These are phyloP conservation scores for Aspergillus carbonarius DNA, from an alignment of 2,329 filamentous ascomycete species.

Conservation along the genomic window DNA sequence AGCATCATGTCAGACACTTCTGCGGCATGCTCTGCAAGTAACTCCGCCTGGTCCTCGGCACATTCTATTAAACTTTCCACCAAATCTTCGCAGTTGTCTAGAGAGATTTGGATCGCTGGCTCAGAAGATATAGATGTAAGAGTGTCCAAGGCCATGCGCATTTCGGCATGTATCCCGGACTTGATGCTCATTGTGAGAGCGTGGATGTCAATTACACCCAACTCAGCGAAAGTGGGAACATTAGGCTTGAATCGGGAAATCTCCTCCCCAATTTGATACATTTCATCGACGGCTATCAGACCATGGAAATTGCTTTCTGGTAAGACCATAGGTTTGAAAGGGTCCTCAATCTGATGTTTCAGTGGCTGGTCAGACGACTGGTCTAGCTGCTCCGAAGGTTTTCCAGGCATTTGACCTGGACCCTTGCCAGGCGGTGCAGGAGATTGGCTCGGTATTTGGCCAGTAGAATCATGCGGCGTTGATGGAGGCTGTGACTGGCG, in stretches of 20 bases:
- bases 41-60: conserved; percentile 81
- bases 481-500: conserved; percentile 35
- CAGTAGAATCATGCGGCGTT: conserved; percentile 29
- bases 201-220: conserved; percentile 86
- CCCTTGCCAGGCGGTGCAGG: conserved; percentile 30
- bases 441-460: conserved; percentile 29
- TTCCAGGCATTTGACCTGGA: conserved; percentile 27
- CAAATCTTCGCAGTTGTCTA: conserved; percentile 80
- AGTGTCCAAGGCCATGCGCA: conserved; percentile 85
- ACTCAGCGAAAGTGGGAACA: conserved; percentile 70
- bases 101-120: conserved; percentile 61
- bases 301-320: conserved; percentile 62
- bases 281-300: conserved; percentile 67
- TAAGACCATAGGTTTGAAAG: conserved; percentile 49
- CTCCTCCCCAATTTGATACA: conserved; percentile 64
- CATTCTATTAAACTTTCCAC: conserved; percentile 86
- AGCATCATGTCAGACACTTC: conserved; percentile 86
- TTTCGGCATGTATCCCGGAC: conserved; percentile 83
- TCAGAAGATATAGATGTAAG: conserved; percentile 71
- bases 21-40: conserved; percentile 77
- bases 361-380: conserved; percentile 33
- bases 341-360: conserved; percentile 42
- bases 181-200: conserved; percentile 87
- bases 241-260: conserved; percentile 70
- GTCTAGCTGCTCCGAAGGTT: conserved; percentile 31